Base-by-base conservation (phyloP, 768 basidiomycete genomes). In the Leccinum obscurum region DNA sequence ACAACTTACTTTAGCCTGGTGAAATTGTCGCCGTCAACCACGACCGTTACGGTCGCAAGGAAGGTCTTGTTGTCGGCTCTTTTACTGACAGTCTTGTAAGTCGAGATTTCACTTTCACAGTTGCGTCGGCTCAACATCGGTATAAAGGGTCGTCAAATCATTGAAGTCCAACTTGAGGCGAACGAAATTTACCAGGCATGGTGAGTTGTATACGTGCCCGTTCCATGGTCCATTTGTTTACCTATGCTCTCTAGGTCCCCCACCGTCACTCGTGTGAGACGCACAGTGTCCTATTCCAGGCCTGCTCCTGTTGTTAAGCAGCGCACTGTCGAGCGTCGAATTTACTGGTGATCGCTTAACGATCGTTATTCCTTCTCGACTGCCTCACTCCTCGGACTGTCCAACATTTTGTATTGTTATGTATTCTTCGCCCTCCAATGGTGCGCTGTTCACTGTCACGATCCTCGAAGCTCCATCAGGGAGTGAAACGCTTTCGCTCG, bases 21-120 rank as follows among this genome's bases (percentile, higher is more conserved):
- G 92, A 93, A 72, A 80, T 92, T 70, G 91, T 93, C 74, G 80
- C 88, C 58, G 87, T 93, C 68, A 81, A 85, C 68, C 82, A 90
- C 69, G 84, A 84, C 41, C 55, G 74, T 32, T 80, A 81, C 60
- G 88, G 87, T 66, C 80, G 83, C 63, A 84, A 81, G 68, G 92
- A 95, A 71, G 92, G 93, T 55, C 82, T 93, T 59, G 92, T 93
- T 64, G 77, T 92, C 39, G 89, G 90, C 44, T 83, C 89, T 35
- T 86, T 89, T 76, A 66, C 83, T 59, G 92, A 93, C 82, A 77
- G 80, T 64, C 74, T 80, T 56, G 91, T 92, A 73, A 65, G 88
- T 80, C 58, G 15, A 24, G 6, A 22, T 35, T 20, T 15, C 48
- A 56, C 34, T 15, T 37, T 2, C 20, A 2, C 59, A 30, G n/a